Conservation (phyloP, 129 eudicot genomes). For the Flaveria bidentis region DNA sequence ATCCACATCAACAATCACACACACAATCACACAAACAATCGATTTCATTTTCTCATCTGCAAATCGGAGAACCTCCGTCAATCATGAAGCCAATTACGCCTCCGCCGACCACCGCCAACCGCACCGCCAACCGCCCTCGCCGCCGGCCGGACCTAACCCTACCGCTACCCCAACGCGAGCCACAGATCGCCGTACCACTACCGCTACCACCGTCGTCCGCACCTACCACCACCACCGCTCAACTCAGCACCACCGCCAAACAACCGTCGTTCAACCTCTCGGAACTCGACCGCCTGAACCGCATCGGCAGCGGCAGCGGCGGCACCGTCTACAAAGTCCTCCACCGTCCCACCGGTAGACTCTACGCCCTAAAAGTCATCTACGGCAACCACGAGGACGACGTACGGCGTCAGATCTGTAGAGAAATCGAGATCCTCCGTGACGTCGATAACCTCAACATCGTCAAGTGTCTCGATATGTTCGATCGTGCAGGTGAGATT, state of each 20-base stretch:
- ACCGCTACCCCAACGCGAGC: slow-evolving; percentile 63
- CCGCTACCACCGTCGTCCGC: slow-evolving; percentile 62
- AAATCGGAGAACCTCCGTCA: neutral
- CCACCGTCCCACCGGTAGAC: slow-evolving; percentile 62
- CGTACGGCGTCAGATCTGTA: slow-evolving; percentile 82
- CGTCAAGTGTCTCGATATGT: slow-evolving; percentile 71
- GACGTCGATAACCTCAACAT: slow-evolving; percentile 74
- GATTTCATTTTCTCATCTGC: no score
- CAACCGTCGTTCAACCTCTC: slow-evolving; percentile 43
- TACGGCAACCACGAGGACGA: slow-evolving; percentile 82
- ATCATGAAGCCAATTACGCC: slow-evolving; percentile 56
- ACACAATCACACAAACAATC: no score
- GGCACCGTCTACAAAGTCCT: slow-evolving; percentile 87
- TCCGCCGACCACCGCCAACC: slow-evolving; percentile 38
- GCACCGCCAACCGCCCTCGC: slow-evolving; percentile 45
- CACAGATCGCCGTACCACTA: slow-evolving; percentile 53
- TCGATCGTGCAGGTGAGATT: slow-evolving; percentile 84
- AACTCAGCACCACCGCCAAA: slow-evolving; percentile 23
- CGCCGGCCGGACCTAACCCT: slow-evolving; percentile 74
- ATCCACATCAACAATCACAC: neutral
- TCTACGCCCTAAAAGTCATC: slow-evolving; percentile 77
- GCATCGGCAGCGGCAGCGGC: slow-evolving; percentile 84
- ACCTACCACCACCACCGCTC: slow-evolving; percentile 33
- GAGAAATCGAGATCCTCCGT: slow-evolving; percentile 85
- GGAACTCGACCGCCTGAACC: slow-evolving; percentile 63